Evolutionary conservation across 1,284 basidiomycete species (phyloP), one percentile per base, ranked within the genome.

Genomic region (Ceratorhiza oryzae-sativae): DNA sequence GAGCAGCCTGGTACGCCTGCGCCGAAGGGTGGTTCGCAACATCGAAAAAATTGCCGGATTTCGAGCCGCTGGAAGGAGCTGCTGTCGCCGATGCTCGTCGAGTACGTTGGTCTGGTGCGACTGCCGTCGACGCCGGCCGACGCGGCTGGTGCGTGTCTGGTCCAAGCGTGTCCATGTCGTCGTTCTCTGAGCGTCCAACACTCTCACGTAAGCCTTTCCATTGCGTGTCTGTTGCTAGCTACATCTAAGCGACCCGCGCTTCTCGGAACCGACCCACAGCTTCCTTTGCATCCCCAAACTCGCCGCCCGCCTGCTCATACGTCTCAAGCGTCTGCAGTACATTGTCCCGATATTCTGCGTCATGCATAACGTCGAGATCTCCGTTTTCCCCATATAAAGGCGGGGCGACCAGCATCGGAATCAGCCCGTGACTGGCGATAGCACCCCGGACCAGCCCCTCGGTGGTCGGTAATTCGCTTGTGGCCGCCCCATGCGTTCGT

Each of bases 1-100:
- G 94, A 0, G 91, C 91, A 1, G 89, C 86, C 23, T 89, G 88
- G 80, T 92, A 96, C n/a, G 92, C 90, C 41, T 91, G 85, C 0
- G 93, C 94, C 10, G 93, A 92, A 0, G 94, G 94, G 79, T 96
- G 94, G 1, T 88, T 85, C 80, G 92, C 91, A 45, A 93, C 89
- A 80, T 93, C 91, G 18, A 59, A 42, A 39, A 39, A 6, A 13
- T 13, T 39, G 36, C 36, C 6, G 36, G 36, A 6, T 39, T 39
- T 20, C 18, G 3, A 32, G 6, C 36, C 18, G 25, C 27, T 53
- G 30, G 30, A 15, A 13, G 27, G 51, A 32, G 51, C 41, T 39
- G 58, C 41, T 3, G 51, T 27, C 3, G 34, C 65, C 0, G 65
- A 68, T 3, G 39, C 65, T 9, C 53, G 51, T 25, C 65, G 12